Conservation (phyloP, 2,329 filamentous ascomycete species). For the Phialocephala sp. region DNA sequence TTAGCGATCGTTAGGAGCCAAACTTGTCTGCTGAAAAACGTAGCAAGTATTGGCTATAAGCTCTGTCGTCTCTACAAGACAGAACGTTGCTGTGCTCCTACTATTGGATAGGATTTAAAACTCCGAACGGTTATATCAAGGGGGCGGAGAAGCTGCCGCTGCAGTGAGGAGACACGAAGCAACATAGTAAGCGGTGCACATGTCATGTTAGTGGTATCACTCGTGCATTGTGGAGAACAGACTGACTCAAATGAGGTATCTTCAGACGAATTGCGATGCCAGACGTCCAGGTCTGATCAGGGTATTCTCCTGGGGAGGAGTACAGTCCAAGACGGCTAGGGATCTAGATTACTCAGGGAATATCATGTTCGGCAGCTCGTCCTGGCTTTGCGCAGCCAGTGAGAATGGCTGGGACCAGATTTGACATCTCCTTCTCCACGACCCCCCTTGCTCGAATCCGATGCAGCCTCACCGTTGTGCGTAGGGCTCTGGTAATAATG, state of each 20-base stretch:
- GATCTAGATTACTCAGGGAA: background rate
- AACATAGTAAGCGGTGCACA: background rate
- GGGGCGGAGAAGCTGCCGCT: too few species aligned
- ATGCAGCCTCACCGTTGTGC: too few species aligned
- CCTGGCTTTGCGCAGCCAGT: background rate
- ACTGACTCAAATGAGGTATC: background rate
- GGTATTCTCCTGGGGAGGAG: background rate
- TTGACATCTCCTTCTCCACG: too few species aligned
- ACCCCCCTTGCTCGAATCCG: too few species aligned
- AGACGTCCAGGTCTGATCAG: background rate
- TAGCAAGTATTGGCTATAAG: too few species aligned
- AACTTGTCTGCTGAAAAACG: too few species aligned
- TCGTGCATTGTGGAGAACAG: background rate
- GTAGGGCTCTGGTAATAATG: too few species aligned
- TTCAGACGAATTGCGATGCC: background rate
- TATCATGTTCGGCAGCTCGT: slow-evolving; percentile 1
- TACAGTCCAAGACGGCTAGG: background rate
- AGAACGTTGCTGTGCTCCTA: too few species aligned
- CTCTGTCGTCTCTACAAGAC: too few species aligned
- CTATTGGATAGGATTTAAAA: too few species aligned
- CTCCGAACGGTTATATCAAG: too few species aligned
- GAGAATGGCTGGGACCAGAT: background rate
- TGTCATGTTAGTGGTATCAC: background rate
- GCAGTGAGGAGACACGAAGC: background rate
- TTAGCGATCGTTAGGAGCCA: too few species aligned